Evolutionary conservation across 2,329 filamentous ascomycete genomes (phyloP).

Genomic region (Thielaviopsis punctulata): DNA sequence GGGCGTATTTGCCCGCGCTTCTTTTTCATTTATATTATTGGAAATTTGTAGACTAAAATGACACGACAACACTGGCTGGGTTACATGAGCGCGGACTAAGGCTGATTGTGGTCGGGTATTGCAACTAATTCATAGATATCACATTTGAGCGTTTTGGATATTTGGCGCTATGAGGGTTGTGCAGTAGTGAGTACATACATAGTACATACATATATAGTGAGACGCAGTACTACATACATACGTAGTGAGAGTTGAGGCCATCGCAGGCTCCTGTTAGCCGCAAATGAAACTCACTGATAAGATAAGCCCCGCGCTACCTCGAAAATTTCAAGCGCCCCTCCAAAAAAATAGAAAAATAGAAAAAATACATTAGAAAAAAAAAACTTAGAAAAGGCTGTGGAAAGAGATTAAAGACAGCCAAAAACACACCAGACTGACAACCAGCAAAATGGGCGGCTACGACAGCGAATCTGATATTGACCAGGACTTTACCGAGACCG

Average conservation of each 20-base stretch:
- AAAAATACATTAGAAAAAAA: constrained; percentile 13
- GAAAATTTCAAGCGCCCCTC: constrained; percentile 11
- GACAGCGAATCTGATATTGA: constrained; percentile 71
- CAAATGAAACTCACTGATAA: constrained; percentile 13
- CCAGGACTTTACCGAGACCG: constrained; percentile 59
- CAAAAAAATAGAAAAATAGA: too few relatives aligned
- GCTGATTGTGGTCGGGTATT: neutral
- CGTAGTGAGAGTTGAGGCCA: too few relatives aligned
- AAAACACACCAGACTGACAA: neutral
- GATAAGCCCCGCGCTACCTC: constrained; percentile 17
- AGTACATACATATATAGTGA: too few relatives aligned
- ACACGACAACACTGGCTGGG: constrained; percentile 8
- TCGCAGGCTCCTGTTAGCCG: too few relatives aligned
- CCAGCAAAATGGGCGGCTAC: constrained; percentile 48
- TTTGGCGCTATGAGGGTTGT: neutral
- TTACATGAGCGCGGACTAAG: constrained; percentile 4
- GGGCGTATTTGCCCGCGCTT: neutral
- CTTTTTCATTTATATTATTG: constrained; percentile 4
- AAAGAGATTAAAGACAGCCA: constrained; percentile 2
- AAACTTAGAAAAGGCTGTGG: neutral
- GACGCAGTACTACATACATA: too few relatives aligned
- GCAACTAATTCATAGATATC: constrained; percentile 4
- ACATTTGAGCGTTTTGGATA: neutral
- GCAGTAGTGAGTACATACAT: too few relatives aligned
- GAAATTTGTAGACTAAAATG: constrained; percentile 12